A percentile compares a stretch with the other conserved stretches of the same genome.
phyloP scores from a whole-genome alignment of 2,329 filamentous ascomycete species.

The Aspergillus niger region DNA sequence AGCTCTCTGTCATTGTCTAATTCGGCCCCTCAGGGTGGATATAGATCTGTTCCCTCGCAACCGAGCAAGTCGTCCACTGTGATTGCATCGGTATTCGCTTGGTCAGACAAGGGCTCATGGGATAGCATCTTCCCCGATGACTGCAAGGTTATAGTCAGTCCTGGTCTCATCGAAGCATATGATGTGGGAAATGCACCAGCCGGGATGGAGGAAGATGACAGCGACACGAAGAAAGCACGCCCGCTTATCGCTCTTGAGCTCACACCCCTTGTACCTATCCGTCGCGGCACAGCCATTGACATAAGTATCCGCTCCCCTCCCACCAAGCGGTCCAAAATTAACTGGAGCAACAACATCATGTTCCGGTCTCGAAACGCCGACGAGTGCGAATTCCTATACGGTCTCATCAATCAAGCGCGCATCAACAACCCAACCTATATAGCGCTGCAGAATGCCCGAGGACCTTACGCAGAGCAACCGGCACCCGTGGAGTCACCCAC shows the following conservation, averaged over 20 bases:
- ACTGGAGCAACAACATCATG: conserved; percentile 76
- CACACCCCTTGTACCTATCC: conserved; percentile 85
- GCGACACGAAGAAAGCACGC: conserved; percentile 30
- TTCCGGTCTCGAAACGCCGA: conserved; percentile 76
- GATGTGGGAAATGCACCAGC: conserved; percentile 51
- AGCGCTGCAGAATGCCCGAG: conserved; percentile 70
- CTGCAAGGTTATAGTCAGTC: conserved; percentile 63
- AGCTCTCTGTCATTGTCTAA: conserved; percentile 75
- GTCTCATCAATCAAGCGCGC: conserved; percentile 81
- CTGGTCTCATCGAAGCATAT: conserved; percentile 66
- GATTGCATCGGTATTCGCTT: conserved; percentile 63
- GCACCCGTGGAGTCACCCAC: conserved; percentile 50
- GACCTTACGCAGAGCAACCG: conserved; percentile 58
- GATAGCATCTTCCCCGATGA: conserved; percentile 63
- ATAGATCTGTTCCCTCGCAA: conserved; percentile 54
- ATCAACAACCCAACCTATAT: conserved; percentile 93
- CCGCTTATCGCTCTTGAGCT: conserved; percentile 75
- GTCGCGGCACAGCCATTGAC: conserved; percentile 88
- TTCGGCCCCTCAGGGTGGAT: conserved; percentile 76
- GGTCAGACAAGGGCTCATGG: conserved; percentile 66
- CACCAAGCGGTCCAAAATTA: conserved; percentile 69
- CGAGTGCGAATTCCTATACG: conserved; percentile 82
- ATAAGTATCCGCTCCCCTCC: conserved; percentile 91
- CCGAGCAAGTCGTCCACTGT: conserved; percentile 55
- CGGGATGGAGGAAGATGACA: conserved; percentile 19